Evolutionary conservation across 768 basidiomycete genomes (phyloP).

Genomic region (Calocybe indica): DNA sequence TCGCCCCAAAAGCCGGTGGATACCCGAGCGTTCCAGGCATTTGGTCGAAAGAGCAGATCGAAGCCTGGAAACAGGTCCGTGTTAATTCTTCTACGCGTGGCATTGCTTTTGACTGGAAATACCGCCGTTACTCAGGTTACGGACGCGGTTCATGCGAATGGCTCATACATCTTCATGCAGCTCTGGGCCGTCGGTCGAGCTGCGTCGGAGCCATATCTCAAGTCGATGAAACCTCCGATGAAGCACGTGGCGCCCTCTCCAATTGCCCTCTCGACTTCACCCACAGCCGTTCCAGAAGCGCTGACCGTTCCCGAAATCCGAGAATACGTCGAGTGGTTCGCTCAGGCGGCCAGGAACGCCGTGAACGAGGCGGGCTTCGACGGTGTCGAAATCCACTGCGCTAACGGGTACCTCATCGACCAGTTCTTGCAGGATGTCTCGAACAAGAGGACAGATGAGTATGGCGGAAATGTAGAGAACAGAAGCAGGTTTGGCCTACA

Average conservation of each 20-base stretch:
- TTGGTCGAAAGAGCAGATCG: slow-evolving; percentile 55
- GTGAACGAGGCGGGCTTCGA: slow-evolving; percentile 60
- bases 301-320: slow-evolving; percentile 42
- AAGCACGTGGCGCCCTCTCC: slow-evolving; percentile 27
- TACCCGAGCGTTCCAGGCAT: slow-evolving; percentile 52
- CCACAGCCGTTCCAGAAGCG: slow-evolving; percentile 25
- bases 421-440: slow-evolving; percentile 56
- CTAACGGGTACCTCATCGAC: slow-evolving; percentile 46
- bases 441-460: slow-evolving; percentile 57
- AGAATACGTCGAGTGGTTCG: slow-evolving; percentile 45
- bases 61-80: slow-evolving; percentile 49
- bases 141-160: slow-evolving; percentile 46
- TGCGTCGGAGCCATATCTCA: slow-evolving; percentile 26
- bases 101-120: not conserved
- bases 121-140: slow-evolving; percentile 32
- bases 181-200: slow-evolving; percentile 52
- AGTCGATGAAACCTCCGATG: slow-evolving; percentile 26
- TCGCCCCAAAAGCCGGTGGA: slow-evolving; percentile 46
- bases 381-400: slow-evolving; percentile 46
- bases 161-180: slow-evolving; percentile 46
- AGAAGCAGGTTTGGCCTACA: slow-evolving; percentile 53
- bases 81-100: no score
- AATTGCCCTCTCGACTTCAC: slow-evolving; percentile 14
- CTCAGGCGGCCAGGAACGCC: slow-evolving; percentile 49
- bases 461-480: slow-evolving; percentile 62